Evolutionary conservation across 164 flowering plant genomes (phyloP).

Genomic region (Piper longum): DNA sequence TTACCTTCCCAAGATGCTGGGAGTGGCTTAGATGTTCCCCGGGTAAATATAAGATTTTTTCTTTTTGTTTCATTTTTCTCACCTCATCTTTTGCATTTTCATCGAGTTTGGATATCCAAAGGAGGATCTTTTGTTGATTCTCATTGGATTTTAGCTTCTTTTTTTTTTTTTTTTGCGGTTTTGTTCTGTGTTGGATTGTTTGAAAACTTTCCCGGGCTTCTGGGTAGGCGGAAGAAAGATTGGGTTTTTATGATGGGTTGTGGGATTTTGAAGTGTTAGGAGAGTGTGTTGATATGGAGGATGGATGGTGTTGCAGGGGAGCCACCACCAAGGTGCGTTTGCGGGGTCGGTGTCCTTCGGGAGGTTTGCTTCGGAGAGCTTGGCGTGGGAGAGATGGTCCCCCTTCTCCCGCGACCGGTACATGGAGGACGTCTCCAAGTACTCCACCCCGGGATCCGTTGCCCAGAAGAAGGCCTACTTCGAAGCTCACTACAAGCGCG

Average conservation of each 20-base stretch:
- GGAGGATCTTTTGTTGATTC: background rate
- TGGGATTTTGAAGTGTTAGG: background rate
- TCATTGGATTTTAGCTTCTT: background rate
- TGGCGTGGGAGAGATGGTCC: conserved; percentile 86
- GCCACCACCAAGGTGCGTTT: conserved; percentile 18
- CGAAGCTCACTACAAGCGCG: conserved; percentile 69
- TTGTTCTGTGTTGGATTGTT: no score
- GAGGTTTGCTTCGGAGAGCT: conserved; percentile 53
- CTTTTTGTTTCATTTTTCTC: conserved; percentile 3
- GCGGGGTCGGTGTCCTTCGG: conserved; percentile 72
- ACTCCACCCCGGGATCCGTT: conserved; percentile 68
- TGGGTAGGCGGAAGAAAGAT: no score
- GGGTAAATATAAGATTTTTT: conserved; percentile 1
- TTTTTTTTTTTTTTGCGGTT: no score
- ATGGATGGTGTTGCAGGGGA: conserved; percentile 28
- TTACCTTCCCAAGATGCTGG: conserved; percentile 22
- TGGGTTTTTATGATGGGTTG: background rate
- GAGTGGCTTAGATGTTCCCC: background rate
- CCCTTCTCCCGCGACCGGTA: conserved; percentile 59
- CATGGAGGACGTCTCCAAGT: conserved; percentile 66
- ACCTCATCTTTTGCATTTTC: background rate
- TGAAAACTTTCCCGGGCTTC: no score
- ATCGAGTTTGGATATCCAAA: background rate
- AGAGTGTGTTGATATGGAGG: background rate
- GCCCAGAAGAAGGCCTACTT: conserved; percentile 80